Conservation (phyloP, 1,284 basidiomycete species). For the Coniferiporia weirii region DNA sequence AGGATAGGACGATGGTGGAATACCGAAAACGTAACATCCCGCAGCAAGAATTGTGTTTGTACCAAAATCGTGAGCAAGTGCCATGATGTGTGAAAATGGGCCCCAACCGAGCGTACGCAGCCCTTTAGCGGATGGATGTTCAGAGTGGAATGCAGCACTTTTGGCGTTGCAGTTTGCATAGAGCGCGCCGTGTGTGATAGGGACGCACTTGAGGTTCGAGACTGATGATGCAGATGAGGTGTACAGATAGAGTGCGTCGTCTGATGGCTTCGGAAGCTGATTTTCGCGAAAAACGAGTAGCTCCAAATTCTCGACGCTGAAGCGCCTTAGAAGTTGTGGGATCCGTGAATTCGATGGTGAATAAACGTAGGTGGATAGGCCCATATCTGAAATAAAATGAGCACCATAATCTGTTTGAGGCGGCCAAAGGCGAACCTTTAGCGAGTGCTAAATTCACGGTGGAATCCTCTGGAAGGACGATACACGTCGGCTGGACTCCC, state of each 20-base stretch:
- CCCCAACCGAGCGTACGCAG: slow-evolving; percentile 31
- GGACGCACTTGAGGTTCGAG: slow-evolving; percentile 32
- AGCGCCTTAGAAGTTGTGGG: slow-evolving; percentile 25
- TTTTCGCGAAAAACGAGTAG: slow-evolving; percentile 17
- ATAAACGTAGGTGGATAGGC: neutral
- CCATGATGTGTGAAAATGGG: slow-evolving; percentile 32
- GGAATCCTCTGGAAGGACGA: slow-evolving; percentile 26
- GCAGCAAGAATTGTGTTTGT: slow-evolving; percentile 25
- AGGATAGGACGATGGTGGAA: slow-evolving; percentile 28
- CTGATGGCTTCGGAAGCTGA: slow-evolving; percentile 11
- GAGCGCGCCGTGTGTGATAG: slow-evolving; percentile 28
- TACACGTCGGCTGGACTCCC: slow-evolving; percentile 27
- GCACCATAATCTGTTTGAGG: neutral
- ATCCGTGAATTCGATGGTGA: slow-evolving; percentile 25
- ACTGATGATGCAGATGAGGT: slow-evolving; percentile 33
- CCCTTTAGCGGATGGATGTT: slow-evolving; percentile 20
- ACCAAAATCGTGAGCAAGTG: slow-evolving; percentile 24
- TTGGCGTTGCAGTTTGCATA: slow-evolving; percentile 25
- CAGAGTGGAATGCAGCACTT: slow-evolving; percentile 25
- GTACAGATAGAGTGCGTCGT: slow-evolving; percentile 27
- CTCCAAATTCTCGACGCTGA: slow-evolving; percentile 22
- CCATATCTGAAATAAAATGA: slow-evolving; percentile 2
- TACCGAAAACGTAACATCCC: slow-evolving; percentile 31
- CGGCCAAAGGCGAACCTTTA: slow-evolving; percentile 21
- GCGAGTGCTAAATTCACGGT: slow-evolving; percentile 22